phyloP scores from a whole-genome alignment of 345 rosid species.

The Kandelia obovata region DNA sequence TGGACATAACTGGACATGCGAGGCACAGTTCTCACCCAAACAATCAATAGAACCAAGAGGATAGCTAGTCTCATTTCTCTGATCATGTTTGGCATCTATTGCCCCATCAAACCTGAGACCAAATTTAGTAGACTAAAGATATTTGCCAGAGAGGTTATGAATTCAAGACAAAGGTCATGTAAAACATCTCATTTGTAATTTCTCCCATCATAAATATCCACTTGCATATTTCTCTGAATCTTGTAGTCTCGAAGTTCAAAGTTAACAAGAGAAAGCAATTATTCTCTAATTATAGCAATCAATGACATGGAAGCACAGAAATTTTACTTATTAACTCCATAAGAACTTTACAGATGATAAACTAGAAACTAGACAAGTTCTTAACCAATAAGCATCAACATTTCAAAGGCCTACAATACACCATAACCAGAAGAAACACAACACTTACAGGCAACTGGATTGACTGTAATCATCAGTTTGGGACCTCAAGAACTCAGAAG shows the following conservation, averaged over 20 bases:
- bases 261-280: not conserved
- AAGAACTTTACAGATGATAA: no score
- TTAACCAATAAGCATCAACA: not conserved
- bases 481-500: conserved; percentile 31
- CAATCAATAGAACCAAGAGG: conserved; percentile 33
- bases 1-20: conserved; percentile 29
- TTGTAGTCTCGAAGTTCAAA: no score
- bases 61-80: conserved; percentile 25
- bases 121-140: not conserved
- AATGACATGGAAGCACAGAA: not conserved
- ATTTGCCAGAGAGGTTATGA: not conserved
- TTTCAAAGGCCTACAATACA: not conserved
- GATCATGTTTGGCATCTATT: conserved; percentile 31
- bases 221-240: no score
- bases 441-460: conserved; percentile 43
- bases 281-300: not conserved
- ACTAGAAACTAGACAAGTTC: not conserved
- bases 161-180: not conserved
- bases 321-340: no score
- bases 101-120: conserved; percentile 42
- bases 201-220: not conserved
- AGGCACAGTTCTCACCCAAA: conserved; percentile 34
- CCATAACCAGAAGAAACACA: not conserved
- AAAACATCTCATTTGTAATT: not conserved
- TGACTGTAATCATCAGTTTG: conserved; percentile 34